Base-by-base conservation (phyloP, 2,329 filamentous ascomycete genomes). In the Ophiostoma himal-ulmi region DNA sequence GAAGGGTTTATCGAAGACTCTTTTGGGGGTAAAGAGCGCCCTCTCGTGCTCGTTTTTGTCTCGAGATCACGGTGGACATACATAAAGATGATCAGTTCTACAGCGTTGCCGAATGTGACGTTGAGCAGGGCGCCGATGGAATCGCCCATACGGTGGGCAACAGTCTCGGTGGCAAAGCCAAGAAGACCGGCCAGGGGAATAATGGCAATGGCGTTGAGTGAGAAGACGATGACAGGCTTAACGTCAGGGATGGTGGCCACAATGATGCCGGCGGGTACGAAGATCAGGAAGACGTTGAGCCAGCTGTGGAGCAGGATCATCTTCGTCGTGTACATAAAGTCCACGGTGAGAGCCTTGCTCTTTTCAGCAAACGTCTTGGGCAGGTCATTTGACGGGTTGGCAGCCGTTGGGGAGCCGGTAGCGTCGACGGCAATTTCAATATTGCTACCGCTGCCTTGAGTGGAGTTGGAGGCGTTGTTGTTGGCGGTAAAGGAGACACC, bases 91-190 rank as follows among this genome's bases (percentile, higher is more conserved):
- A 93, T 93, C 77, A 93, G 80, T 79, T 93, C 91, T 34, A 93
- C 91, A 30, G 90, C 84, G 75, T 84, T 89, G 82, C 93, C 94
- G 78, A 97, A 97, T 2, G 91, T 91, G 10, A 94, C 92, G 77
- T 97, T 97, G 71, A 97, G 84, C 62, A 98, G 82, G 70, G 94
- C 94, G 73, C 94, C 94, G 3, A 97, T 81, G 0, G 92, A 94
- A 78, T 93, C 93, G 74, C 91, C 91, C 79, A 93, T 84, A 75
- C 88, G 87, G 74, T 84, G 85, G 67, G 91, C 90, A 71, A 93
- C 90, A 71, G 87, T 90, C 80, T 93, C 91, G 20, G 91, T 93
- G 48, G 91, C 90, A 79, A 88, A 88, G 75, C 87, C 88, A 74
- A 93, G 82, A 69, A 93, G 80, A 70, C 88, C 90, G 68, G 91